A percentile compares a stretch with the other conserved stretches of the same genome.
Evolutionary conservation across 2,329 filamentous ascomycete species (phyloP).

Genomic region (Curvularia sp.): DNA sequence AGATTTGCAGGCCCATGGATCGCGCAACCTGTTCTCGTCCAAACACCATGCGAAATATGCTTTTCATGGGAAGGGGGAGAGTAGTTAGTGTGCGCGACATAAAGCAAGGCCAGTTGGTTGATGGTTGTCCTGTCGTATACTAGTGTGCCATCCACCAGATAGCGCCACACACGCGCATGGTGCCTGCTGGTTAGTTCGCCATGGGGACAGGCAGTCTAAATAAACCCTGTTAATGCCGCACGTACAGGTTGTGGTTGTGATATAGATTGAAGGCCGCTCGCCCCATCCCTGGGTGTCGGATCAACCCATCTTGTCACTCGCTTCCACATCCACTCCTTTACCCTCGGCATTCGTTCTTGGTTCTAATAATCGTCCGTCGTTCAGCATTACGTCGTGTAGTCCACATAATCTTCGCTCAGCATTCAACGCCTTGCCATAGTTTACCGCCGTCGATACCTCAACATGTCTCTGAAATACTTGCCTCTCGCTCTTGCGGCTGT

Average conservation of each 20-base stretch:
- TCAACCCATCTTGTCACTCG: slow-evolving; percentile 9
- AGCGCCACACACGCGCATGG: slow-evolving; percentile 6
- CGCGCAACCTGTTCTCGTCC: slow-evolving; percentile 3
- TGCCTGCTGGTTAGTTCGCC: slow-evolving; percentile 11
- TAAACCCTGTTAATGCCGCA: slow-evolving; percentile 12
- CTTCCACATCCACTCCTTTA: slow-evolving; percentile 12
- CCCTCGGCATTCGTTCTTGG: slow-evolving; percentile 12
- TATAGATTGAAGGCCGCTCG: slow-evolving; percentile 14
- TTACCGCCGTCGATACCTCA: neutral
- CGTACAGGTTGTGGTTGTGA: slow-evolving; percentile 1
- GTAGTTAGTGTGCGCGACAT: slow-evolving; percentile 3
- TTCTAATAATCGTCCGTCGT: slow-evolving; percentile 8
- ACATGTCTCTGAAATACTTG: slow-evolving; percentile 37
- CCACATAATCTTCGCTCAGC: neutral
- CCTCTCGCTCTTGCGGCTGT: slow-evolving; percentile 35
- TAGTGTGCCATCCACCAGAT: slow-evolving; percentile 4
- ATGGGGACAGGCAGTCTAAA: slow-evolving; percentile 4
- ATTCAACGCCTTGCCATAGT: neutral
- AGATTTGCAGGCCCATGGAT: neutral
- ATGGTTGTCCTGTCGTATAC: slow-evolving; percentile 5
- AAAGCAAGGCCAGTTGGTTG: slow-evolving; percentile 6
- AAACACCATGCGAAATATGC: neutral
- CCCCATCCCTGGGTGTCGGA: neutral
- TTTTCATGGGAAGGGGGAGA: slow-evolving; percentile 2
- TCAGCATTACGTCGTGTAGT: slow-evolving; percentile 18